Evolutionary conservation across 2,329 filamentous ascomycete genomes (phyloP), one percentile per base, ranked within the genome.

Genomic region (Alternaria conjuncta): DNA sequence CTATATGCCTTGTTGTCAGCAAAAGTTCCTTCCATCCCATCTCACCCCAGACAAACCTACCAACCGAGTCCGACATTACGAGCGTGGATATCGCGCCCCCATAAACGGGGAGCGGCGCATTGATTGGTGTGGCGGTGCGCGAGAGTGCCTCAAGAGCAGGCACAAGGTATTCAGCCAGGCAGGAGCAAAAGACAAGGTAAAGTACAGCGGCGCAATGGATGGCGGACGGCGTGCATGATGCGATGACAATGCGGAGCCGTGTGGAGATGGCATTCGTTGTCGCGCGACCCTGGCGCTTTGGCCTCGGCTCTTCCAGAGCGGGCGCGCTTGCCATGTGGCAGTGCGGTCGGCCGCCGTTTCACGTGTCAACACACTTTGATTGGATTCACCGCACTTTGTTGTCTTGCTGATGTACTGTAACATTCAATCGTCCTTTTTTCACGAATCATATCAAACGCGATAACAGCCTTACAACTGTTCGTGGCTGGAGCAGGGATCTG

Each of bases 1-100:
- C 96, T 98, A 67, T 30, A 43, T 18, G 6, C 9, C 9, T 18
- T 6, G 6, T 9, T 15, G 36, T 67, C 55, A 71, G 51, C 25
- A 15, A n/a, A 26, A 15, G 9, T 36, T 21, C 4, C 20, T 18
- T 23, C 46, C 36, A 18, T 50, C 10, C 10, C 46, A 20, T 50
- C 7, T 8, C n/a, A 12, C n/a, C 18, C 46, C n/a, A 30, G 4
- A 36, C 2, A 11, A 8, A 78, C 79, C 59, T 73, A 81, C 79
- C 79, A 60, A 82, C 79, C 13, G 79, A 81, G 68, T 82, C 80
- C 61, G 79, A 75, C 79, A 82, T 81, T 46, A 66, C 70, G 58
- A 70, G 69, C 63, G 65, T 68, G 55, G 61, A 62, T 59, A 60
- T 67, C 62, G 63, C 72, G 71, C 67, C 69, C 70, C 70, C 58